Evolutionary conservation across 2,329 filamentous ascomycete species (phyloP), one percentile per base, ranked within the genome.

Genomic region (Pseudomassariella vexata): DNA sequence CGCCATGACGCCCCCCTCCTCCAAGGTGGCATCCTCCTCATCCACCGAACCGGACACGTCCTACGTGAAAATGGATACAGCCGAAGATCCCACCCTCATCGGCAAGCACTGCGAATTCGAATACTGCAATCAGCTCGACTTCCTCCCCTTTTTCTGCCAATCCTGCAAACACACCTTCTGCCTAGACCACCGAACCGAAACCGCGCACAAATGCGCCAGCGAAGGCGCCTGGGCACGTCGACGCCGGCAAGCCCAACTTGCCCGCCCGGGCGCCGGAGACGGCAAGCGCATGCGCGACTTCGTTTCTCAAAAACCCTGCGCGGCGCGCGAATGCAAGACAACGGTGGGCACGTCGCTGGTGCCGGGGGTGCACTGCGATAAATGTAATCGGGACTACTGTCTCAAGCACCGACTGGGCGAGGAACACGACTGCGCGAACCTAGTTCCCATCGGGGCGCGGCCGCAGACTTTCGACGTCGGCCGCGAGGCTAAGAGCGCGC

Each of bases 81-180:
- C 61, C 38, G 55, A 71, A 55, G 89, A 95, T 61, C 82, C 89
- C 28, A 82, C 85, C 49, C 75, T 89, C 16, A 82, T 96, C 47
- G 92, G 92, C 59, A 77, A 77, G 40, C 89, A 95, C 67, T 98
- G 92, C 73, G 79, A 95, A 59, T 82, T 85, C 62, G 69, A 82
- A 44, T 94, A 87, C 69, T 98, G 92, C 70, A 83, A 89, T 56
- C 85, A 92, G 55, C 84, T 96, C 39, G 92, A 96, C 62, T 96
- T 98, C 59, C 77, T 98, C 5, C 92, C 92, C 4, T 96, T 96
- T 60, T 74, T 79, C 53, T 98, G 92, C 65, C 85, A 94, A 56
- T 92, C 85, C 46, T 98, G 92, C 64, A 74, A 58, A 42, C 74
- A 76, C 37, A 90, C 83, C 11, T 98, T 80, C 66, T 98, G 94